A percentile compares a stretch with the other conserved stretches of the same genome.
These are phyloP conservation scores for Trametes versicolor DNA, from an alignment of 1,284 basidiomycete species.

Conservation along the genomic window DNA sequence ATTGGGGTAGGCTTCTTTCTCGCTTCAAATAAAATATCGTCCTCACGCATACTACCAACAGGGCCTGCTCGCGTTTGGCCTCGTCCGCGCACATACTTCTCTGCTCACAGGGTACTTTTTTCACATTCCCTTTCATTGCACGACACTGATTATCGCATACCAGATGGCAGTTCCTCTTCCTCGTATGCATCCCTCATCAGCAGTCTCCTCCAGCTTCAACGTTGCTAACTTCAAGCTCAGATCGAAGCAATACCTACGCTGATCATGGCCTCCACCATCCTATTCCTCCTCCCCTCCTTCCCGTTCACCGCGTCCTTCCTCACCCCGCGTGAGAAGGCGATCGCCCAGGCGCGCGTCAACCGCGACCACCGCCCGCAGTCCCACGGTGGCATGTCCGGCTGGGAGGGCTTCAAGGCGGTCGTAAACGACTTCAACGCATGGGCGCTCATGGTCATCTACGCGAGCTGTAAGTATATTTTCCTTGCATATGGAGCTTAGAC, in stretches of 20 bases:
- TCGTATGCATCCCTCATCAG: constrained; percentile 46
- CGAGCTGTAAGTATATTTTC: constrained; percentile 53
- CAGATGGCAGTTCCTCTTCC: constrained; percentile 67
- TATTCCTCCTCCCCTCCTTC: constrained; percentile 57
- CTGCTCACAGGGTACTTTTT: constrained; percentile 52
- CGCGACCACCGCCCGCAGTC: constrained; percentile 63
- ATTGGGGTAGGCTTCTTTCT: constrained; percentile 50
- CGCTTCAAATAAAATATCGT: neutral
- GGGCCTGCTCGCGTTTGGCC: constrained; percentile 63
- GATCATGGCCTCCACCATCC: constrained; percentile 55
- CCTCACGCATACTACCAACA: constrained; percentile 28
- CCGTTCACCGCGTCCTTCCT: constrained; percentile 50
- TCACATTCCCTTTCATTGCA: neutral
- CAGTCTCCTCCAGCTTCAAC: neutral
- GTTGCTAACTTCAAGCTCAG: constrained; percentile 37
- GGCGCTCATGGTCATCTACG: constrained; percentile 60
- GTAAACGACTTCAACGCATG: constrained; percentile 59
- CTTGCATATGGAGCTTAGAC: neutral
- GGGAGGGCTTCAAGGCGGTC: constrained; percentile 61
- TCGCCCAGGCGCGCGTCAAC: constrained; percentile 63
- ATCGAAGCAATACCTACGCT: constrained; percentile 64
- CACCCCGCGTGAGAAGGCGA: constrained; percentile 57
- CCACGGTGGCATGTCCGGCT: constrained; percentile 64
- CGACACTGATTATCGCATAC: constrained; percentile 2
- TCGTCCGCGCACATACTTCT: constrained; percentile 58